These are phyloP conservation scores for Dichotomopilus funicola DNA, from an alignment of 2,329 filamentous ascomycete genomes.

Conservation along the genomic window DNA sequence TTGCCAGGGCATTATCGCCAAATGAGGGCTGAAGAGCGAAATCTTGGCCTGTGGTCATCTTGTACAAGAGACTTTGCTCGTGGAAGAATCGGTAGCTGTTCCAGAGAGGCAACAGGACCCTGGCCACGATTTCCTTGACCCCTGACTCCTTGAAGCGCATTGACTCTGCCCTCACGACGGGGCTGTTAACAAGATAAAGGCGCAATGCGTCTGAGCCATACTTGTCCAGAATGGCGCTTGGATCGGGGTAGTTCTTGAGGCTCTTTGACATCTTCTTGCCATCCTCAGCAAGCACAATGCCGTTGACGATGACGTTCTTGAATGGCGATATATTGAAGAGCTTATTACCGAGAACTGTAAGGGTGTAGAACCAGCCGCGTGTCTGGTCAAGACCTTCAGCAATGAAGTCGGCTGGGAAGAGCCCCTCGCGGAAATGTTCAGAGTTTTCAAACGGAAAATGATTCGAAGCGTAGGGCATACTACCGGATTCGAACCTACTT, in stretches of 20 bases:
- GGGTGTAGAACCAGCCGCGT: constrained; percentile 92
- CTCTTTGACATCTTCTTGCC: constrained; percentile 99
- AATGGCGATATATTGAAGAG: constrained; percentile 80
- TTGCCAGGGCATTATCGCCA: constrained; percentile 42
- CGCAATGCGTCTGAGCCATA: constrained; percentile 89
- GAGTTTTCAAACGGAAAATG: constrained; percentile 45
- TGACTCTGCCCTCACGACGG: constrained; percentile 85
- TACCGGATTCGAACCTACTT: constrained; percentile 66
- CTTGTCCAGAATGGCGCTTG: constrained; percentile 70
- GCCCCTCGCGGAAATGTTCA: constrained; percentile 63
- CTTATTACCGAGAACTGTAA: constrained; percentile 84
- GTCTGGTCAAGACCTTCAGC: constrained; percentile 85
- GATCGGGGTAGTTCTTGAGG: constrained; percentile 92
- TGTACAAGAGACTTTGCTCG: constrained; percentile 74
- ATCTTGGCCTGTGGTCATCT: constrained; percentile 49
- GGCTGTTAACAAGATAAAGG: constrained; percentile 91
- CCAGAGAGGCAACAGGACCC: constrained; percentile 85
- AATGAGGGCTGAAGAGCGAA: constrained; percentile 47
- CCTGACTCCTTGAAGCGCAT: constrained; percentile 85
- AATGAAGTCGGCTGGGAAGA: constrained; percentile 89
- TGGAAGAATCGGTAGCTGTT: constrained; percentile 97
- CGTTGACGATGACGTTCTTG: constrained; percentile 91
- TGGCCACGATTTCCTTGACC: constrained; percentile 90
- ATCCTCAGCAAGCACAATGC: constrained; percentile 86
- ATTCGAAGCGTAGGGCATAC: constrained; percentile 95